phyloP scores from a whole-genome alignment of 2,329 filamentous ascomycete genomes.

The Dactylonectria macrodidyma region DNA sequence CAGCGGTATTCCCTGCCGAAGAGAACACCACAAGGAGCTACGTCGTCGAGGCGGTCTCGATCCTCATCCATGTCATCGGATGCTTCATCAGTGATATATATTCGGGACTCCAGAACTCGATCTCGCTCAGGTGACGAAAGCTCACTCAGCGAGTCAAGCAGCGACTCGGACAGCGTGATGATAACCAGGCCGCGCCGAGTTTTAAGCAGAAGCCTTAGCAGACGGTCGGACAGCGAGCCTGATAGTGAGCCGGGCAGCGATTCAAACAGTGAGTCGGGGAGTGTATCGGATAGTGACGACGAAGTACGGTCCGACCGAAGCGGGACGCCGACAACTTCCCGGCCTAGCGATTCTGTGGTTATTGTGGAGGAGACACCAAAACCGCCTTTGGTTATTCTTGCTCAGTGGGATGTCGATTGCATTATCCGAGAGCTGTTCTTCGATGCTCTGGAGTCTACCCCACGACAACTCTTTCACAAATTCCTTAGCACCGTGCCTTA shows the following conservation, averaged over 20 bases:
- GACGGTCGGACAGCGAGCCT: background rate
- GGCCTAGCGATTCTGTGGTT: background rate
- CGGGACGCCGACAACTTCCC: background rate
- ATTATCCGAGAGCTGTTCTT: slow-evolving; percentile 35
- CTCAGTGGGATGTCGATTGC: slow-evolving; percentile 35
- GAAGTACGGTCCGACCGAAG: background rate
- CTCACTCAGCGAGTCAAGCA: background rate
- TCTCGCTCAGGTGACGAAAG: slow-evolving; percentile 1
- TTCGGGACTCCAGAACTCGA: background rate
- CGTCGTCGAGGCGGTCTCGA: background rate
- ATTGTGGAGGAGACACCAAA: slow-evolving; percentile 13
- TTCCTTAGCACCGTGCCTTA: slow-evolving; percentile 17
- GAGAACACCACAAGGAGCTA: background rate
- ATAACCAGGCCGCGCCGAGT: too few species aligned
- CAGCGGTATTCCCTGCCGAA: slow-evolving; percentile 15
- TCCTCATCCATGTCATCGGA: background rate
- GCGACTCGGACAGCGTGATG: background rate
- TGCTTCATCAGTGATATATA: background rate
- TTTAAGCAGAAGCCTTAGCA: too few species aligned
- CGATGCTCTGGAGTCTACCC: slow-evolving; percentile 12
- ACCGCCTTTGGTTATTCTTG: slow-evolving; percentile 34
- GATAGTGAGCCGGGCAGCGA: background rate
- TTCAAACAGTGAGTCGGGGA: background rate
- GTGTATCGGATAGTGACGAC: background rate
- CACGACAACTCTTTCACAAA: slow-evolving; percentile 12